These are phyloP conservation scores for Ramularia collo-cygni DNA, from an alignment of 2,329 filamentous ascomycete species.

Conservation along the genomic window DNA sequence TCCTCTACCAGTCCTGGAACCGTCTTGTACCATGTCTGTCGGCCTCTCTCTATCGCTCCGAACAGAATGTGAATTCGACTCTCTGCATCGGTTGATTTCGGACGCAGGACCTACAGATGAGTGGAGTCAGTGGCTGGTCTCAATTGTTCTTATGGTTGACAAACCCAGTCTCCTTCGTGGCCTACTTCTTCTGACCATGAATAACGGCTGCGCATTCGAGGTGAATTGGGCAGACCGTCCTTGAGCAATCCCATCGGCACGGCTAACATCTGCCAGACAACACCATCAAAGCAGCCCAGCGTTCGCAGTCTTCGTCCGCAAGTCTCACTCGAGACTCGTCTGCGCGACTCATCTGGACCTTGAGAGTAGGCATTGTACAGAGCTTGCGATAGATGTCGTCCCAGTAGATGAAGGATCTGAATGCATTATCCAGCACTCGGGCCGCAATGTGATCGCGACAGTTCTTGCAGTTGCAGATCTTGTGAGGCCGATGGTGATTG, in stretches of 20 bases:
- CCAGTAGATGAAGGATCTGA: constrained; percentile 15
- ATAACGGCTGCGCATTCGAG: constrained; percentile 17
- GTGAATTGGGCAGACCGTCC: constrained; percentile 14
- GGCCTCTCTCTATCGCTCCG: neutral
- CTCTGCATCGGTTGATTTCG: neutral
- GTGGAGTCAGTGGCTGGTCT: too few species aligned
- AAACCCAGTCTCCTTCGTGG: neutral
- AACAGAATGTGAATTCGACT: neutral
- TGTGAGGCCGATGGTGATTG: constrained; percentile 29
- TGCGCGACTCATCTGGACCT: constrained; percentile 37
- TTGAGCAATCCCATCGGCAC: constrained; percentile 6
- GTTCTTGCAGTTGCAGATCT: constrained; percentile 4
- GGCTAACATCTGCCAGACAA: constrained; percentile 10
- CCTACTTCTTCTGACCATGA: constrained; percentile 2
- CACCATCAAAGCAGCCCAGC: constrained; percentile 35
- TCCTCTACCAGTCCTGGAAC: constrained; percentile 19
- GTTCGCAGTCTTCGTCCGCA: constrained; percentile 32
- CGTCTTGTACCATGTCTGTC: neutral
- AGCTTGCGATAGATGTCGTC: constrained; percentile 15
- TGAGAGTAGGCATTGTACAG: constrained; percentile 13
- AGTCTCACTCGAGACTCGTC: constrained; percentile 30
- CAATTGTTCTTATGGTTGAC: neutral
- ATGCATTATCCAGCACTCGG: constrained; percentile 16
- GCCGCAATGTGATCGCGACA: constrained; percentile 14
- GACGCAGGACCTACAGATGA: too few species aligned